phyloP scores from a whole-genome alignment of 139 green algal species.

The Edaphochlamys debaryana region DNA sequence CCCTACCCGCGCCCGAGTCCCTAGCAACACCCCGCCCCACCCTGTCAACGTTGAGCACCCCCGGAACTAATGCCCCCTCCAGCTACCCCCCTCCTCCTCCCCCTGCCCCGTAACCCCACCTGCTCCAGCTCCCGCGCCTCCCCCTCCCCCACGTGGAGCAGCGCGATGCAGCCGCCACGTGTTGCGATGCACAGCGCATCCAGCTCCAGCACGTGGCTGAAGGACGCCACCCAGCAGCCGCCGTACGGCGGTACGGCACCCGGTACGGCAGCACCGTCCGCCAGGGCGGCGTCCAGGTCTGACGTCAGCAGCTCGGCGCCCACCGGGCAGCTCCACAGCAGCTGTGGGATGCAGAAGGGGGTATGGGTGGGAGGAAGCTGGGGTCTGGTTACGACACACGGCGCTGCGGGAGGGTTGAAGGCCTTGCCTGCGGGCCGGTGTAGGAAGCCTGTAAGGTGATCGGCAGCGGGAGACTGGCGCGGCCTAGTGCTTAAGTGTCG shows the following conservation, averaged over 20 bases:
- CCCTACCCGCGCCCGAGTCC: too few species aligned
- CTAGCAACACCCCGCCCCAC: too few species aligned
- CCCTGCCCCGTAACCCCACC: too few species aligned
- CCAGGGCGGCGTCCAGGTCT: neutral
- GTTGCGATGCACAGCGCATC: slow-evolving; percentile 67
- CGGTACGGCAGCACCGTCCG: neutral
- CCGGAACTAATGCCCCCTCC: too few species aligned
- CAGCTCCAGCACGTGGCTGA: slow-evolving; percentile 61
- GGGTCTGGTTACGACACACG: neutral
- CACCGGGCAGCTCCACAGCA: slow-evolving; percentile 1
- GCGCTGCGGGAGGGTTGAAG: too few species aligned
- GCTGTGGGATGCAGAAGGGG: neutral
- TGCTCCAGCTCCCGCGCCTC: slow-evolving; percentile 53
- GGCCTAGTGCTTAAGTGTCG: neutral
- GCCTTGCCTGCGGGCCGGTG: neutral
- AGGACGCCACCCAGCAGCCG: slow-evolving; percentile 7
- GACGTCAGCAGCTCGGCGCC: slow-evolving; percentile 1
- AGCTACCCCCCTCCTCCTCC: too few species aligned
- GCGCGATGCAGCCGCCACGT: slow-evolving; percentile 65
- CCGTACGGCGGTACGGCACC: neutral
- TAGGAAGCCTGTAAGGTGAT: neutral
- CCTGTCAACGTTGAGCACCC: too few species aligned
- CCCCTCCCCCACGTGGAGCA: slow-evolving; percentile 55
- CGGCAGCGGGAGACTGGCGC: neutral
- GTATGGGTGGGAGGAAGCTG: neutral